phyloP scores from a whole-genome alignment of 495 filamentous ascomycete genomes.

The Daldinia loculata region DNA sequence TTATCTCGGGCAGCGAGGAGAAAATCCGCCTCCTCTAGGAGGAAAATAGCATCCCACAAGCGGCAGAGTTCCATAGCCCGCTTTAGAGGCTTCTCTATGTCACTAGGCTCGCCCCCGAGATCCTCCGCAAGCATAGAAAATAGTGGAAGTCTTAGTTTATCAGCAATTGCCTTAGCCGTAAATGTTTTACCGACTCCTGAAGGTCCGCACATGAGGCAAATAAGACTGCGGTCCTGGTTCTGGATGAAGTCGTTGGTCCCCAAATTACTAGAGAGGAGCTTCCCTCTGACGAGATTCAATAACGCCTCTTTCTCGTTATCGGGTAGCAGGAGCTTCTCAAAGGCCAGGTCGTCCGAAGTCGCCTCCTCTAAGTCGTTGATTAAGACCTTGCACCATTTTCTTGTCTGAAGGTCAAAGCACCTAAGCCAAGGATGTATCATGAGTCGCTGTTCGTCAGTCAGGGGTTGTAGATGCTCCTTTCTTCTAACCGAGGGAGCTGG shows the following conservation, averaged over 20 bases:
- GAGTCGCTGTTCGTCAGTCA: constrained; percentile 56
- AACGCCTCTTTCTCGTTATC: constrained; percentile 62
- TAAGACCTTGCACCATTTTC: constrained; percentile 55
- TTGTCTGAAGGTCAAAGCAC: constrained; percentile 56
- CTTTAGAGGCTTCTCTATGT: too few relatives aligned
- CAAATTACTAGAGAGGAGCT: constrained; percentile 55
- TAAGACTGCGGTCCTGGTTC: constrained; percentile 65
- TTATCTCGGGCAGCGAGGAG: constrained; percentile 66
- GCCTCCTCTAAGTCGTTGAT: constrained; percentile 53
- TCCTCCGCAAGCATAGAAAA: constrained; percentile 55
- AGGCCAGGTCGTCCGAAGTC: constrained; percentile 62
- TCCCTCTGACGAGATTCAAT: constrained; percentile 59
- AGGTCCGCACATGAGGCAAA: constrained; percentile 62
- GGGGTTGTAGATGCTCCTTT: constrained; percentile 12
- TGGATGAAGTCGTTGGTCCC: constrained; percentile 71
- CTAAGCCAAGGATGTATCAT: constrained; percentile 52
- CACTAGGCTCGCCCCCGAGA: too few relatives aligned
- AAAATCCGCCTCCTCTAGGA: constrained; percentile 72
- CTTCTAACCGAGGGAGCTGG: neutral
- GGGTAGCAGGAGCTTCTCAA: constrained; percentile 64
- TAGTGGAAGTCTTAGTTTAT: constrained; percentile 57
- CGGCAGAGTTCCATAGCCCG: constrained; percentile 46
- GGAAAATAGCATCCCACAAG: constrained; percentile 60
- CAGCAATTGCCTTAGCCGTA: constrained; percentile 63
- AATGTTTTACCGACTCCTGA: constrained; percentile 67